Base-by-base conservation (phyloP, 2,329 filamentous ascomycete species). In the Trichoderma afroharzianum region DNA sequence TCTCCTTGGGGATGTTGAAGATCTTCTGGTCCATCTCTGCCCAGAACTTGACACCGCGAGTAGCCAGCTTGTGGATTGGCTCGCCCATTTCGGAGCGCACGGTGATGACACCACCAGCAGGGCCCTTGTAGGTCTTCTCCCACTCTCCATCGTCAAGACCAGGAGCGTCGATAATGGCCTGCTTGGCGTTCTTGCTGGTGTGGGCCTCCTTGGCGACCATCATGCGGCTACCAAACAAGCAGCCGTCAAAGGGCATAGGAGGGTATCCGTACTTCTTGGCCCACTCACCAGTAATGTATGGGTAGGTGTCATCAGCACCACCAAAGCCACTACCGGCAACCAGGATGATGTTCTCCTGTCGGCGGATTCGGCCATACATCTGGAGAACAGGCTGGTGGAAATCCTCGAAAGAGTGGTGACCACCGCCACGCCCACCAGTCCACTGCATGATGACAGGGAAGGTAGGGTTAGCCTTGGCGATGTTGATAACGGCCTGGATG, bases 21-120 rank as follows among this genome's bases (percentile, higher is more conserved):
- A 99, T 98, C 84, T 97, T 98, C 82, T 97, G 90, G 79, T 99
- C 96, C 94, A 99, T 97, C 84, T 99, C 97, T 63, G 94, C 92
- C 96, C 96, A 99, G 86, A 99, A 97, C 69, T 90, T 86, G 62
- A 99, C 95, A 88, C 96, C 96, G 72, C 97, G 92, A 63, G 96
- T 99, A 18, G 96, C 97, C 72, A 99, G 89, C 86, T 99, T 99
- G 86, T 99, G 96, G 74, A 99, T 99, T 6, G 96, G 97, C 86
- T 99, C 96, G 59, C 96, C 97, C 97, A 99, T 99, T 84, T 99
- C 96, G 1, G 96, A 99, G 74, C 94, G 90, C 63, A 99, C 96
- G 32, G 96, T 99, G 77, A 99, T 95, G 74, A 99, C 90, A 80
- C 96, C 96, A 77, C 96, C 96, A 71, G 95, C 92, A 30, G 94